Base-by-base conservation (phyloP, 441 rosid species). In the Gossypium schwendimanii region DNA sequence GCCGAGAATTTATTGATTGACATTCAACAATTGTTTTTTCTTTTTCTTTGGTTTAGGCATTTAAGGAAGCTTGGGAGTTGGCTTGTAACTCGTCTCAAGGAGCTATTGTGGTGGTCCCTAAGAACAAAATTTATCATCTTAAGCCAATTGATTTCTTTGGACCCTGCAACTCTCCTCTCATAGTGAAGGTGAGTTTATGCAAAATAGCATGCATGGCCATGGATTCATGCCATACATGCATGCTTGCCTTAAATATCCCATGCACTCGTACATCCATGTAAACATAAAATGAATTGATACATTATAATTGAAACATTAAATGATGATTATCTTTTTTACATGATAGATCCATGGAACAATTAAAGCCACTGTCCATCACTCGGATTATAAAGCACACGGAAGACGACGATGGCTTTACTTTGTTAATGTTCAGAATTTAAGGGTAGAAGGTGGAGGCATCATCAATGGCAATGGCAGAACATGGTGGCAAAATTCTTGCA, bases 401-500 rank as follows among this genome's bases (percentile, higher is more conserved):
- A 76, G 78, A 18, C 78, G 75, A 8, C 87, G 70, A 24, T 94
- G 98, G 97, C 74, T 94, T 39, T 63, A 69, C 10, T 94, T 94
- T 58, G 67, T 85, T 0, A 80, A 72, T 58, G 84, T 89, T 0
- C 10, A 66, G 21, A 85, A 86, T 52, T 79, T 92, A 18, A 78
- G 83, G 41, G 90, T 94, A 15, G 84, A 79, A 78, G 99, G 99
- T 28, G 94, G 94, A 2, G 97, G 99, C 39, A 78, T 78, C 69
- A 87, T 94, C 61, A 69, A 94, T 64, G 98, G 98, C n/a, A 91
- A 85, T 79, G 99, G 99, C 15, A 72, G 78, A 6, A 82, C 75
- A 12, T 92, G 99, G 97, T 94, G 99, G 99, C 58, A 77, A 75
- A 84, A 87, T 2, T 94, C 99, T 49, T 94, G 99, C 91, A 94